Conservation (phyloP, 148 eudicot genomes). For the Rhododendron molle region DNA sequence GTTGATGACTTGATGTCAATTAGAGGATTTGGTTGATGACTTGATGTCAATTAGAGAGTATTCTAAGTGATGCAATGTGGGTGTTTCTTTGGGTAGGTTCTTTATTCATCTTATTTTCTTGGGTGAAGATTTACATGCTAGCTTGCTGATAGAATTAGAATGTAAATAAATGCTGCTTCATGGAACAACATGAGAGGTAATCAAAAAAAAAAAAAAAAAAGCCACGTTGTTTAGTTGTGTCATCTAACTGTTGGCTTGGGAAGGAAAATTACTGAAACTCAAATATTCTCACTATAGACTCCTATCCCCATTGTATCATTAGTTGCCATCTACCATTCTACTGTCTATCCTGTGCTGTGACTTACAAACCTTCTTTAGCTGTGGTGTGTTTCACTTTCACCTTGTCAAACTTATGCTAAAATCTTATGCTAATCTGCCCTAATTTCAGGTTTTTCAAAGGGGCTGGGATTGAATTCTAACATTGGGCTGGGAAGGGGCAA, state of each 20-base stretch:
- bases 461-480: slow-evolving; percentile 39
- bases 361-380: not conserved
- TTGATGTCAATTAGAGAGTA: too few species aligned
- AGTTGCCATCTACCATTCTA: not conserved
- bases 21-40: not conserved
- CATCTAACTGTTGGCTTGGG: not conserved
- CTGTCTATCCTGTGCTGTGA: not conserved
- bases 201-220: too few species aligned
- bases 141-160: not conserved
- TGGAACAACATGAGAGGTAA: not conserved
- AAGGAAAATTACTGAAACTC: not conserved
- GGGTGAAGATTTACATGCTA: not conserved
- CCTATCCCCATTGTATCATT: not conserved
- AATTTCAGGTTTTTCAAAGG: slow-evolving; percentile 63
- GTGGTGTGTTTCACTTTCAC: not conserved
- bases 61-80: not conserved
- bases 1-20: not conserved
- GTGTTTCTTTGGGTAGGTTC: not conserved
- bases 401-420: not conserved
- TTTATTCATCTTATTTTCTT: not conserved
- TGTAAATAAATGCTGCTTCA: not conserved
- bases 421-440: not conserved
- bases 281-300: not conserved
- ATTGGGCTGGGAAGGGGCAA: slow-evolving; percentile 27
- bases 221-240: not conserved